Percentiles rank a stretch among this genome's conserved stretches.
phyloP scores from a whole-genome alignment of 2,329 filamentous ascomycete genomes.

The Diaporthe amygdali region DNA sequence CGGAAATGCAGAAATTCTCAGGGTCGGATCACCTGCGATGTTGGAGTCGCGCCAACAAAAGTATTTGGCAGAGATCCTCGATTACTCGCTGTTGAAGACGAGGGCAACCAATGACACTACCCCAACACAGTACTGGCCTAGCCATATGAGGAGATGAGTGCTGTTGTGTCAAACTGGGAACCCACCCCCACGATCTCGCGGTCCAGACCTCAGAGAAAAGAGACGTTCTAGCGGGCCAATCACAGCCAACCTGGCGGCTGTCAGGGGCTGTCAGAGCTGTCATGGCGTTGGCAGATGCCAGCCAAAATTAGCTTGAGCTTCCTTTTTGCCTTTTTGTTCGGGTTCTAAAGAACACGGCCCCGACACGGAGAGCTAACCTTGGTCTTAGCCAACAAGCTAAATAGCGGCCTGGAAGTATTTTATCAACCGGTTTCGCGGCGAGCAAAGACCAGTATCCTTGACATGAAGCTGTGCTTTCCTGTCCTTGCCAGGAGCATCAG shows the following conservation, averaged over 20 bases:
- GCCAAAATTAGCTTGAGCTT: neutral
- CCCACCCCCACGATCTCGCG: conserved; percentile 18
- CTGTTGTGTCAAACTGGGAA: neutral
- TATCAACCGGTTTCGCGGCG: neutral
- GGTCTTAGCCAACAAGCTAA: neutral
- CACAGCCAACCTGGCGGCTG: conserved; percentile 18
- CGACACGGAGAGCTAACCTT: neutral
- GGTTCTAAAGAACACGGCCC: neutral
- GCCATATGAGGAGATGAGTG: neutral
- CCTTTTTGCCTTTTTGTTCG: neutral
- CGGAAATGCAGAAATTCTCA: neutral
- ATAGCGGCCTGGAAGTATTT: neutral
- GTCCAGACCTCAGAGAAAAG: conserved; percentile 15
- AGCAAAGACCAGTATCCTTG: neutral
- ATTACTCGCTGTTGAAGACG: neutral
- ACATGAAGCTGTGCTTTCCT: neutral
- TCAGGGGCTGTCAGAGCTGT: conserved; percentile 18
- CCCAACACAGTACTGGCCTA: neutral
- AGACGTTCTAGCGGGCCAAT: conserved; percentile 1
- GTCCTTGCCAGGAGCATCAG: neutral
- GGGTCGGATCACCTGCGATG: neutral
- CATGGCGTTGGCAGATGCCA: conserved; percentile 16
- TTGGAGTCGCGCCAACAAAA: neutral
- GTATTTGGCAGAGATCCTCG: neutral
- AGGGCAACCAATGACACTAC: neutral